Conservation (phyloP, 441 rosid species). For the Erodium trifolium region DNA sequence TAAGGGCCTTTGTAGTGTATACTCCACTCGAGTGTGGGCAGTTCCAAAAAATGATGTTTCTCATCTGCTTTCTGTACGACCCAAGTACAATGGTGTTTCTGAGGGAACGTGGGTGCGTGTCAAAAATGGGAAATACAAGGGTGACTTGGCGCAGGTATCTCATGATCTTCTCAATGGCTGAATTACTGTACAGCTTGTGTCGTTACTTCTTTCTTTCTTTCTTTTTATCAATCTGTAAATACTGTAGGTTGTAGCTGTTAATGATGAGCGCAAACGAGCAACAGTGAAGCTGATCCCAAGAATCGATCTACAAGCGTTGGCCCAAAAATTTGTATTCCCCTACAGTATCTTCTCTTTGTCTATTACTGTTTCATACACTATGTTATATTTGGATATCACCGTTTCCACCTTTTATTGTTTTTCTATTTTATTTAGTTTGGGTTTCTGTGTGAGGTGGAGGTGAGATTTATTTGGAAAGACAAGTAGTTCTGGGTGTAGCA, state of each 20-base stretch:
- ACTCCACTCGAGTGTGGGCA: conserved; percentile 44
- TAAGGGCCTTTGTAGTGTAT: conserved; percentile 52
- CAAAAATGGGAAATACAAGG: conserved; percentile 86
- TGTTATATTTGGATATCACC: neutral
- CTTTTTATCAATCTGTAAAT: conserved; percentile 14
- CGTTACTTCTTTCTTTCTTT: conserved; percentile 3
- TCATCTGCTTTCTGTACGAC: conserved; percentile 49
- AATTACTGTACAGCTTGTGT: conserved; percentile 17
- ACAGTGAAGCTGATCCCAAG: conserved; percentile 86
- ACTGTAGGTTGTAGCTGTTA: conserved; percentile 74
- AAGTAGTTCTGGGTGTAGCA: no score
- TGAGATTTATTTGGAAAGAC: neutral
- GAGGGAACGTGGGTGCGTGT: conserved; percentile 84
- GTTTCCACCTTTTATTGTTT: neutral
- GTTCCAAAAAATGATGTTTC: conserved; percentile 59
- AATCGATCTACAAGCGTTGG: conserved; percentile 67
- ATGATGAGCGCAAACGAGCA: conserved; percentile 49
- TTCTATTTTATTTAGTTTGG: neutral
- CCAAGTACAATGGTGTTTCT: conserved; percentile 37
- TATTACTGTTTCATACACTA: neutral
- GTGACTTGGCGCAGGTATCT: conserved; percentile 78
- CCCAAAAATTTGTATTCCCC: conserved; percentile 60
- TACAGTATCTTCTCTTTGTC: neutral
- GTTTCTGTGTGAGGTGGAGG: neutral
- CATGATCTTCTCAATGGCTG: neutral